These are phyloP conservation scores for Anaeramoeba flamelloides DNA, from an alignment of 78 protist species.

Conservation along the genomic window DNA sequence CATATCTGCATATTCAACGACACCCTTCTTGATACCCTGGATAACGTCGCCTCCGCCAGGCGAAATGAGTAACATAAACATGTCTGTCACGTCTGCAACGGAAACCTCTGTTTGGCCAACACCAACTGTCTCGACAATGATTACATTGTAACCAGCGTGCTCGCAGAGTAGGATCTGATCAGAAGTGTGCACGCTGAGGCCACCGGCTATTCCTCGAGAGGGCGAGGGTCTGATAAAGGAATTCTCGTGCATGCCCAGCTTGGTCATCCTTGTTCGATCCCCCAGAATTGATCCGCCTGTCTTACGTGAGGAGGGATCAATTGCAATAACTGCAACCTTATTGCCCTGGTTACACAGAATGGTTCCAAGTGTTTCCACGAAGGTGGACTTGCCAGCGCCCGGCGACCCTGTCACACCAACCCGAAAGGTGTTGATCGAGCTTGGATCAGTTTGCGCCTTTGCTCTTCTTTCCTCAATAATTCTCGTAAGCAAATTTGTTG, in stretches of 20 bases:
- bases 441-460: too few relatives aligned
- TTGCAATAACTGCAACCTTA: too few relatives aligned
- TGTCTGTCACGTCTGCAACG: slow-evolving; percentile 68
- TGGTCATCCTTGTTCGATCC: slow-evolving; percentile 85
- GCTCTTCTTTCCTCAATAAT: not conserved
- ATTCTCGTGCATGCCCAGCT: slow-evolving; percentile 33
- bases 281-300: slow-evolving; percentile 84
- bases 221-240: slow-evolving; percentile 85
- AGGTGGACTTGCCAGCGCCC: slow-evolving; percentile 88
- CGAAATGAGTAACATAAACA: slow-evolving; percentile 60
- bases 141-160: slow-evolving; percentile 59
- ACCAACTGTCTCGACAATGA: slow-evolving; percentile 90
- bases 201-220: slow-evolving; percentile 53
- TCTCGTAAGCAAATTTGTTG: not conserved
- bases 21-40: slow-evolving; percentile 86
- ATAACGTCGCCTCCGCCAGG: slow-evolving; percentile 91
- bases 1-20: slow-evolving; percentile 72
- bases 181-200: slow-evolving; percentile 35
- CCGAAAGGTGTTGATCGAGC: too few relatives aligned
- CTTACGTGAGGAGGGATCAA: slow-evolving; percentile 71
- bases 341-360: slow-evolving; percentile 22
- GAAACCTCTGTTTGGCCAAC: slow-evolving; percentile 81
- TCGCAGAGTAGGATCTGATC: slow-evolving; percentile 73
- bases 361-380: slow-evolving; percentile 73
- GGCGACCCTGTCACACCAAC: slow-evolving; percentile 81